Evolutionary conservation across 2,329 filamentous ascomycete species (phyloP).

Genomic region (Penicillium hesseltinei): DNA sequence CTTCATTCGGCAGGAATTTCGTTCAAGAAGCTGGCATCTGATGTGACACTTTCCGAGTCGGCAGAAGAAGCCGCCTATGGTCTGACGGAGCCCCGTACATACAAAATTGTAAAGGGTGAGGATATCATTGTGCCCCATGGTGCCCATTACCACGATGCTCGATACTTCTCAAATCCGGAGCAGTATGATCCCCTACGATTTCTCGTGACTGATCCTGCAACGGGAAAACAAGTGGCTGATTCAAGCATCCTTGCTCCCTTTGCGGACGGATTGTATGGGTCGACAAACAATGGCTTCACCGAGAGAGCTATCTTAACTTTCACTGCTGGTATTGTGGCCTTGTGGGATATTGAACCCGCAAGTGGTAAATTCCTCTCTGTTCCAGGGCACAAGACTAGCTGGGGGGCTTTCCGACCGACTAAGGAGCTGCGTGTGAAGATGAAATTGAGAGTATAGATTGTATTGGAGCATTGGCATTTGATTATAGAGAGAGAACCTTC

Average conservation of each 20-base stretch:
- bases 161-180: slow-evolving; percentile 42
- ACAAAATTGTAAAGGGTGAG: slow-evolving; percentile 43
- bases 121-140: slow-evolving; percentile 47
- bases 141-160: slow-evolving; percentile 44
- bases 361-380: slow-evolving; percentile 50
- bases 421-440: slow-evolving; percentile 57
- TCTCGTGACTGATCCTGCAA: slow-evolving; percentile 43
- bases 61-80: slow-evolving; percentile 37
- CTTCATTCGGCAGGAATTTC: slow-evolving; percentile 45
- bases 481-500: not conserved
- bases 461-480: not conserved
- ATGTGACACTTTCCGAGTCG: slow-evolving; percentile 42
- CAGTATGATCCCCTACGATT: slow-evolving; percentile 48
- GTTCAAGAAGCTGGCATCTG: slow-evolving; percentile 41
- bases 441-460: slow-evolving; percentile 37
- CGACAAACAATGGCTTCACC: slow-evolving; percentile 52
- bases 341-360: slow-evolving; percentile 57
- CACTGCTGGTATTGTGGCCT: slow-evolving; percentile 51
- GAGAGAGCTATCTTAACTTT: slow-evolving; percentile 52
- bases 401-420: slow-evolving; percentile 51
- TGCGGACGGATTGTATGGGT: slow-evolving; percentile 50
- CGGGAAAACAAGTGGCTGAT: slow-evolving; percentile 35
- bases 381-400: slow-evolving; percentile 50
- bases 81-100: slow-evolving; percentile 35
- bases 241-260: slow-evolving; percentile 49